Percentiles rank a stretch among this genome's conserved stretches.
Evolutionary conservation across 2,329 filamentous ascomycete genomes (phyloP).

Genomic region (Colletotrichum echinochloae): DNA sequence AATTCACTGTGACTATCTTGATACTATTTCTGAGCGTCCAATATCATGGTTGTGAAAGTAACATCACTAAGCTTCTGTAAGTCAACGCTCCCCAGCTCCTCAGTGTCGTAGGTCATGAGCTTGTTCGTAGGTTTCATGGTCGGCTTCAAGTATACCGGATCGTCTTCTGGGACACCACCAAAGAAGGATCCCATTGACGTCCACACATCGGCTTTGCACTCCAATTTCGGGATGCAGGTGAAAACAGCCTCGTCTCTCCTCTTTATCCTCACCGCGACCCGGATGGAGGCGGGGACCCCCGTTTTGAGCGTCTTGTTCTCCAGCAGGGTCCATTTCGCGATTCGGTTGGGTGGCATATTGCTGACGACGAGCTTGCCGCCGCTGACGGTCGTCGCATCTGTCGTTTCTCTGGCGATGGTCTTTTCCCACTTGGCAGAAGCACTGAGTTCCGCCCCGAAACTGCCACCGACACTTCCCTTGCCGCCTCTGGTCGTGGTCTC

Average conservation of each 20-base stretch:
- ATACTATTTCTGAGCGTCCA: background rate
- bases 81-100: conserved; percentile 34
- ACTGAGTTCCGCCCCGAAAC: conserved; percentile 33
- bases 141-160: conserved; percentile 42
- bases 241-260: conserved; percentile 45
- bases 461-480: conserved; percentile 27
- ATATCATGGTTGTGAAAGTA: conserved; percentile 18
- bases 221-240: conserved; percentile 45
- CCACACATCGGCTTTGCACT: conserved; percentile 46
- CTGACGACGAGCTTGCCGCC: conserved; percentile 26
- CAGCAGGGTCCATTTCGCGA: conserved; percentile 44
- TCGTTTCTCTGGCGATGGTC: conserved; percentile 41
- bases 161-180: conserved; percentile 39
- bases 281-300: conserved; percentile 43
- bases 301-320: conserved; percentile 44
- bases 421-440: conserved; percentile 42
- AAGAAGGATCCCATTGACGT: conserved; percentile 45
- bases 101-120: conserved; percentile 38
- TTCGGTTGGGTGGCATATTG: conserved; percentile 19
- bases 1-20: background rate
- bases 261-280: conserved; percentile 43
- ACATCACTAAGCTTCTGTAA: conserved; percentile 40
- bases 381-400: conserved; percentile 40
- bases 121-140: conserved; percentile 40
- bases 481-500: conserved; percentile 29